A percentile compares a stretch with the other conserved stretches of the same genome.
phyloP scores from a whole-genome alignment of 1,284 basidiomycete genomes.

The Exsudoporus floridanus region DNA sequence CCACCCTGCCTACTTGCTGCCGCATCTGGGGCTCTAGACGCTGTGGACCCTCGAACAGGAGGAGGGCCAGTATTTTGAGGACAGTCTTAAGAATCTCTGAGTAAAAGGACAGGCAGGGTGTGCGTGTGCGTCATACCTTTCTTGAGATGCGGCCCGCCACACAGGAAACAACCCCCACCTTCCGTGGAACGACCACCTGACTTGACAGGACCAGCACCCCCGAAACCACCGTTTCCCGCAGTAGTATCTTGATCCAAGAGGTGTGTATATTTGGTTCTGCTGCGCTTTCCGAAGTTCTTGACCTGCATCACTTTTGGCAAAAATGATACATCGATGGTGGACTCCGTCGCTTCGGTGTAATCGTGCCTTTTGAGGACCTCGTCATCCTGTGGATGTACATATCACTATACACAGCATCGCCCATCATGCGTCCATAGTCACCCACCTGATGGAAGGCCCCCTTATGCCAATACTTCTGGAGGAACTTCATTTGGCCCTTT shows the following conservation, averaged over 20 bases:
- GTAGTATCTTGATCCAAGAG: slow-evolving; percentile 94
- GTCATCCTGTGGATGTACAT: slow-evolving; percentile 59
- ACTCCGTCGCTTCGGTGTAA: slow-evolving; percentile 86
- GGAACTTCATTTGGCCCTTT: slow-evolving; percentile 86
- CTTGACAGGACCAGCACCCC: slow-evolving; percentile 57
- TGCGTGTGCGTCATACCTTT: slow-evolving; percentile 55
- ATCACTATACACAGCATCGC: slow-evolving; percentile 13
- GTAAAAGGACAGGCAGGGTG: slow-evolving; percentile 1
- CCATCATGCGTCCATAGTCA: slow-evolving; percentile 3
- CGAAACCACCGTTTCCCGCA: slow-evolving; percentile 59
- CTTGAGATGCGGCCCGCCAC: slow-evolving; percentile 88
- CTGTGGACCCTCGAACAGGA: slow-evolving; percentile 38
- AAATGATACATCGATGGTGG: slow-evolving; percentile 79
- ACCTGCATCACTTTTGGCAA: slow-evolving; percentile 98
- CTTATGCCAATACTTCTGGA: slow-evolving; percentile 99
- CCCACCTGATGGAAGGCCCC: slow-evolving; percentile 94
- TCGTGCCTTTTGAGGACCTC: slow-evolving; percentile 86
- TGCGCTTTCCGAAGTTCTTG: slow-evolving; percentile 91
- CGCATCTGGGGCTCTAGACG: slow-evolving; percentile 50
- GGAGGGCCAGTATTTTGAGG: slow-evolving; percentile 63
- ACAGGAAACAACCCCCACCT: slow-evolving; percentile 81
- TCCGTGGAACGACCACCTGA: slow-evolving; percentile 56
- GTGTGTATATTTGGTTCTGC: slow-evolving; percentile 94
- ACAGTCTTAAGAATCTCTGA: slow-evolving; percentile 52
- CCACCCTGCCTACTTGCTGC: slow-evolving; percentile 44